phyloP scores from a whole-genome alignment of 306 rosid genomes.

The Herpetospermum pedunculosum region DNA sequence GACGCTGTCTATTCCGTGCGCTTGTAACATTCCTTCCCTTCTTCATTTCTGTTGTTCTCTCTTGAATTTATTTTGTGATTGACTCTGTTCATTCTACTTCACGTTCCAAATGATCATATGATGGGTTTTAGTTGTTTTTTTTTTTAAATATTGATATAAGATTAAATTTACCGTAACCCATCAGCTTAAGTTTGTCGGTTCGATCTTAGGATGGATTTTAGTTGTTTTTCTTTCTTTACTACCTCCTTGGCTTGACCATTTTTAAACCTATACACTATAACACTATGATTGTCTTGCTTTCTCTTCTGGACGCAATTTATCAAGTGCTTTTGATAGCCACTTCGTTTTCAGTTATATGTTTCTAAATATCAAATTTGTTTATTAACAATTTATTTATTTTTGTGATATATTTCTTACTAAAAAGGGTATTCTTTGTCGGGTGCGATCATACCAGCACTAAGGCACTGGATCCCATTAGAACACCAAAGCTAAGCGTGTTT shows the following conservation, averaged over 20 bases:
- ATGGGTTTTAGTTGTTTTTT: too few species aligned
- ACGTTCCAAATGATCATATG: neutral
- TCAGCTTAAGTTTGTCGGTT: too few species aligned
- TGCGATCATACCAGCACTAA: too few species aligned
- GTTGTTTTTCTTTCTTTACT: neutral
- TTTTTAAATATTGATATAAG: too few species aligned
- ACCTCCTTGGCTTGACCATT: neutral
- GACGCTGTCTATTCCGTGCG: constrained; percentile 87
- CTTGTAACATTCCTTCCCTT: constrained; percentile 34
- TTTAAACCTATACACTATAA: neutral
- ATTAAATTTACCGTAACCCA: too few species aligned
- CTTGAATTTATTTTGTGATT: neutral
- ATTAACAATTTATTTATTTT: neutral
- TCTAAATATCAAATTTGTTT: neutral
- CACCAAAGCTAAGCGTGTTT: too few species aligned
- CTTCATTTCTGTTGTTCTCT: neutral
- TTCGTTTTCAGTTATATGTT: neutral
- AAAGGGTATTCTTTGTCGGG: too few species aligned
- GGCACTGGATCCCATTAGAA: too few species aligned
- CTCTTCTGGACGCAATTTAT: neutral
- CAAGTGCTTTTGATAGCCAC: neutral
- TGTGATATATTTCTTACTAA: neutral
- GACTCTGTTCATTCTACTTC: neutral
- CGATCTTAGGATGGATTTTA: too few species aligned
- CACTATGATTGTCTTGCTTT: too few species aligned